Percentiles rank a stretch among this genome's conserved stretches.
Evolutionary conservation across 2,329 filamentous ascomycete species (phyloP).

Genomic region (Clonostachys rosea): DNA sequence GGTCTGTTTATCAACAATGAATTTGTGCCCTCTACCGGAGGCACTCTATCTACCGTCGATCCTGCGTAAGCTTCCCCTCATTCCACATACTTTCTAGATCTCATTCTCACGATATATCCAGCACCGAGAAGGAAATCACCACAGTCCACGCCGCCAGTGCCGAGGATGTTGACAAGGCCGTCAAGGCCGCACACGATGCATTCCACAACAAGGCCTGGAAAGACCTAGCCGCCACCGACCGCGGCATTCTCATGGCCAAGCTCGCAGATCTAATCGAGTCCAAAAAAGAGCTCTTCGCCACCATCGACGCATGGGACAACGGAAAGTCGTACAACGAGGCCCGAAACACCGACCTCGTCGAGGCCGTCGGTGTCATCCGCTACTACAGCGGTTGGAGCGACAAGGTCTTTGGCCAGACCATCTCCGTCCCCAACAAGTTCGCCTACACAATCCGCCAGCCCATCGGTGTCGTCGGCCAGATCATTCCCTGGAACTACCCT

Average conservation of each 20-base stretch:
- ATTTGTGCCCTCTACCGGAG: slow-evolving; percentile 8
- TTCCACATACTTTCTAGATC: not conserved
- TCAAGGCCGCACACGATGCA: slow-evolving; percentile 50
- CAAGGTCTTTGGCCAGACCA: slow-evolving; percentile 68
- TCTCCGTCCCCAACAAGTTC: slow-evolving; percentile 59
- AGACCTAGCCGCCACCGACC: slow-evolving; percentile 56
- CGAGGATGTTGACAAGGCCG: slow-evolving; percentile 11
- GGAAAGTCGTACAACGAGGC: slow-evolving; percentile 63
- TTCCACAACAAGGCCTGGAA: slow-evolving; percentile 63
- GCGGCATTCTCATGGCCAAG: slow-evolving; percentile 63
- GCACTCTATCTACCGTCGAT: slow-evolving; percentile 8
- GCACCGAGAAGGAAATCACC: slow-evolving; percentile 9
- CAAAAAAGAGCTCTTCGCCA: slow-evolving; percentile 42
- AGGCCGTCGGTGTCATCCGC: slow-evolving; percentile 33
- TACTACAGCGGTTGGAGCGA: slow-evolving; percentile 70
- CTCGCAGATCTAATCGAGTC: slow-evolving; percentile 63
- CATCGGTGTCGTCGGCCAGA: slow-evolving; percentile 62
- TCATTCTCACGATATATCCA: slow-evolving; percentile 1
- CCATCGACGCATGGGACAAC: slow-evolving; percentile 71
- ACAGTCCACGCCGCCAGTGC: slow-evolving; percentile 8
- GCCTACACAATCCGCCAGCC: slow-evolving; percentile 67
- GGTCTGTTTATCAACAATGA: slow-evolving; percentile 14
- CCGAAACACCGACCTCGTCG: slow-evolving; percentile 51
- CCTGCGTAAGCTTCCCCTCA: slow-evolving; percentile 7
- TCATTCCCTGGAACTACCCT: slow-evolving; percentile 72